phyloP scores from a whole-genome alignment of 2,329 filamentous ascomycete genomes.

The Orbilia quercus region DNA sequence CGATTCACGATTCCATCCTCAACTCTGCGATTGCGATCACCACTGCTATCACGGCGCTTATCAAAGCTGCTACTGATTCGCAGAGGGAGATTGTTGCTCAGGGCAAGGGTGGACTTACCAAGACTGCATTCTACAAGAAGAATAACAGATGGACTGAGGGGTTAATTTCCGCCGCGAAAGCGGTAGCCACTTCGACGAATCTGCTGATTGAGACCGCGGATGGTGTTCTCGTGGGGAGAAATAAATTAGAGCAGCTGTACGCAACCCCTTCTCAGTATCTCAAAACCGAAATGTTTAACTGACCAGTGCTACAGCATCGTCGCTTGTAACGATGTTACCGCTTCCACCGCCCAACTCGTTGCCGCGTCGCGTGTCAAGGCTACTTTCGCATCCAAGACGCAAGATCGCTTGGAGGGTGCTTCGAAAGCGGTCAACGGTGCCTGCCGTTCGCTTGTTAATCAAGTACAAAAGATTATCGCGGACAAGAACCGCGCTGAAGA shows the following conservation, averaged over 20 bases:
- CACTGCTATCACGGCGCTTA: conserved; percentile 89
- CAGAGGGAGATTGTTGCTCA: conserved; percentile 94
- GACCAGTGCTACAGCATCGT: conserved; percentile 73
- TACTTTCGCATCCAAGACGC: conserved; percentile 96
- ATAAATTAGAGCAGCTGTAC: conserved; percentile 87
- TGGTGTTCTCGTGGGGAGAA: conserved; percentile 89
- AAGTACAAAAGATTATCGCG: conserved; percentile 94
- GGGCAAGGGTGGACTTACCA: conserved; percentile 84
- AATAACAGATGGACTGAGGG: conserved; percentile 99
- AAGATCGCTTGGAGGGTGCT: conserved; percentile 88
- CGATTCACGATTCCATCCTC: conserved; percentile 93
- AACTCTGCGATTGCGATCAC: conserved; percentile 94
- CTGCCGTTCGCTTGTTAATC: conserved; percentile 85
- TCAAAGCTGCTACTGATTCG: conserved; percentile 90
- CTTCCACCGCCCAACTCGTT: conserved; percentile 94
- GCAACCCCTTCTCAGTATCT: background rate
- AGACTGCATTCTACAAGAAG: conserved; percentile 98
- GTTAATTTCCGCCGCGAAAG: conserved; percentile 95
- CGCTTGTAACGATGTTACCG: conserved; percentile 95
- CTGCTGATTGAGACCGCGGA: conserved; percentile 97
- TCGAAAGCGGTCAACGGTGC: conserved; percentile 92
- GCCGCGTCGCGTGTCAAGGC: conserved; percentile 96
- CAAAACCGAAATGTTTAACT: background rate
- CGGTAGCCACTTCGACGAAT: conserved; percentile 92
- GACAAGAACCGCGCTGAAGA: conserved; percentile 81